Evolutionary conservation across 2,329 filamentous ascomycete genomes (phyloP).

Genomic region (Microascus cirrosus): DNA sequence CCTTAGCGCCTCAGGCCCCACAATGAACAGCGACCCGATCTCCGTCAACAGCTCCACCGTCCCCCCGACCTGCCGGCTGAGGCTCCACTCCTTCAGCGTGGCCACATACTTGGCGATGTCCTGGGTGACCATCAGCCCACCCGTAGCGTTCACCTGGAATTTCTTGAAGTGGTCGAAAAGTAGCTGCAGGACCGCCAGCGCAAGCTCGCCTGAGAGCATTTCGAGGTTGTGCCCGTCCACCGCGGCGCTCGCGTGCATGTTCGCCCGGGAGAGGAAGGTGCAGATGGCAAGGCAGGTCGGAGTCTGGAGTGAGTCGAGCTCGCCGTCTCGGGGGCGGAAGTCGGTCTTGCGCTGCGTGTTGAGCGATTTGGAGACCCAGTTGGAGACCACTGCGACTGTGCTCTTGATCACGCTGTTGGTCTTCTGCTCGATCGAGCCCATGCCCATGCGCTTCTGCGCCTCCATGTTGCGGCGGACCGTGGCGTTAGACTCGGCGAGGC

Average conservation of each 20-base stretch:
- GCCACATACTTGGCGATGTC: slow-evolving; percentile 91
- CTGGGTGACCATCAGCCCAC: slow-evolving; percentile 89
- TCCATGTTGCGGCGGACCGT: slow-evolving; percentile 86
- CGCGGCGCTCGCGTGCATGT: slow-evolving; percentile 51
- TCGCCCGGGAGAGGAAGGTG: slow-evolving; percentile 63
- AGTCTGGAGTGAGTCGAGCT: slow-evolving; percentile 70
- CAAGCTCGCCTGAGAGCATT: slow-evolving; percentile 74
- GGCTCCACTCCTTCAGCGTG: slow-evolving; percentile 71
- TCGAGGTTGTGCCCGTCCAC: slow-evolving; percentile 78
- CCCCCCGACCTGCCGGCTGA: slow-evolving; percentile 55
- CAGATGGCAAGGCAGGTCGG: slow-evolving; percentile 73
- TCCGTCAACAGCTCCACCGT: slow-evolving; percentile 81
- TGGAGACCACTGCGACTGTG: slow-evolving; percentile 56
- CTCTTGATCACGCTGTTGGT: slow-evolving; percentile 50
- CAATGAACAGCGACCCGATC: slow-evolving; percentile 91
- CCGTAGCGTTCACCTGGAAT: slow-evolving; percentile 85
- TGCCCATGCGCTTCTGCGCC: slow-evolving; percentile 62
- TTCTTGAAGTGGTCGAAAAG: slow-evolving; percentile 91
- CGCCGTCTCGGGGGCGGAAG: slow-evolving; percentile 73
- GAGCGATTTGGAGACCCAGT: slow-evolving; percentile 65
- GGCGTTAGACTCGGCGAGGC: slow-evolving; percentile 78
- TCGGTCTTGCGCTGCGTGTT: slow-evolving; percentile 76
- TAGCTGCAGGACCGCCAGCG: slow-evolving; percentile 62
- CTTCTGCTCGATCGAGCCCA: slow-evolving; percentile 75
- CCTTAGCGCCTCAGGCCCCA: slow-evolving; percentile 67